These are phyloP conservation scores for Enterocytospora artemiae DNA, from an alignment of 371 early-diverging fungal species.

Conservation along the genomic window DNA sequence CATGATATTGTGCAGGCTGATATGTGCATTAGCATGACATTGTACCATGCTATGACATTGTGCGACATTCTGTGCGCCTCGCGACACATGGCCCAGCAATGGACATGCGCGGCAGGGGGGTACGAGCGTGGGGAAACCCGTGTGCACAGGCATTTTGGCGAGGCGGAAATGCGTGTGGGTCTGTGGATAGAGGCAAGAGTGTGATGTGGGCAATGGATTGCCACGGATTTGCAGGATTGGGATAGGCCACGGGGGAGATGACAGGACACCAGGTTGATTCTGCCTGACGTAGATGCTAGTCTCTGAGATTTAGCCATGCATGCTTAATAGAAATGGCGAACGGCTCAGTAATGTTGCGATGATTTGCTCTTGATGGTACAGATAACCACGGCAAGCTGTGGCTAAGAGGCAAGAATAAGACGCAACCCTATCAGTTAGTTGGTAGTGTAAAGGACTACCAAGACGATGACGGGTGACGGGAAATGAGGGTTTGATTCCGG, in stretches of 20 bases:
- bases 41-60: too few species aligned
- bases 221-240: too few species aligned
- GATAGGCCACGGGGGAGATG: constrained; percentile 4
- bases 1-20: too few species aligned
- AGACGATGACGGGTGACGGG: constrained; percentile 40
- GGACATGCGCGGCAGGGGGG: too few species aligned
- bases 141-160: too few species aligned
- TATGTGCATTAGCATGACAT: too few species aligned
- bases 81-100: too few species aligned
- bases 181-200: too few species aligned
- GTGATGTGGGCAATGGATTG: too few species aligned
- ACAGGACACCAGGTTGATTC: constrained; percentile 40
- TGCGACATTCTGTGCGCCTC: too few species aligned
- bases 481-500: constrained; percentile 31
- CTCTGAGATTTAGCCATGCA: constrained; percentile 44
- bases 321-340: constrained; percentile 23
- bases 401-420: constrained; percentile 26
- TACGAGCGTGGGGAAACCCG: too few species aligned
- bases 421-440: constrained; percentile 32
- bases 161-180: too few species aligned
- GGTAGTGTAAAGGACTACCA: constrained; percentile 40
- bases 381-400: constrained; percentile 27
- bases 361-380: constrained; percentile 2
- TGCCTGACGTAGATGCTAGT: constrained; percentile 45
- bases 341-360: constrained; percentile 38